Conservation (phyloP, 2,329 filamentous ascomycete species). For the Microdochium bolleyi region DNA sequence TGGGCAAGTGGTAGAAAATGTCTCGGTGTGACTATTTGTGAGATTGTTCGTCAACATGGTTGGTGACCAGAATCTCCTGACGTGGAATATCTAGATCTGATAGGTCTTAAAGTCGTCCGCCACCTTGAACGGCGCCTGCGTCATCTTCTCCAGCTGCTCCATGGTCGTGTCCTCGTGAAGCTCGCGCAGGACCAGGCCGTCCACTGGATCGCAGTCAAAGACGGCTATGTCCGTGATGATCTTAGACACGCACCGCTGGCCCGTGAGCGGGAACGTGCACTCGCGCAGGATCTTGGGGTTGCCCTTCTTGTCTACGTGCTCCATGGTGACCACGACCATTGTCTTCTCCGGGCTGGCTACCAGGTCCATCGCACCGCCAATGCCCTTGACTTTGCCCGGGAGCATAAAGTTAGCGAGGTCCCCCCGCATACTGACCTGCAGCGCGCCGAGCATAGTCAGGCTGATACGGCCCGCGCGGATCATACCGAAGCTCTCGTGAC, state of each 20-base stretch:
- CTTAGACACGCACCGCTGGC: slow-evolving; percentile 55
- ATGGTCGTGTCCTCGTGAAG: slow-evolving; percentile 59
- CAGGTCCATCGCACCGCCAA: slow-evolving; percentile 65
- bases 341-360: slow-evolving; percentile 57
- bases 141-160: slow-evolving; percentile 57
- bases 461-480: slow-evolving; percentile 56
- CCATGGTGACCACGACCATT: slow-evolving; percentile 64
- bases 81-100: slow-evolving; percentile 8
- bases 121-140: slow-evolving; percentile 56
- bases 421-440: slow-evolving; percentile 52
- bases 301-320: slow-evolving; percentile 66
- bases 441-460: slow-evolving; percentile 58
- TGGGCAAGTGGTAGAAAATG: too few relatives aligned
- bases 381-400: slow-evolving; percentile 60
- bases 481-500: slow-evolving; percentile 61
- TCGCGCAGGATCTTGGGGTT: slow-evolving; percentile 16
- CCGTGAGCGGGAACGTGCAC: slow-evolving; percentile 61
- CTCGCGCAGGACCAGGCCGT: slow-evolving; percentile 55
- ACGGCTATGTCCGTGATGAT: slow-evolving; percentile 56
- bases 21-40: too few relatives aligned
- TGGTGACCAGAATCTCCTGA: too few relatives aligned
- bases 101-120: slow-evolving; percentile 9
- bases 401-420: slow-evolving; percentile 63
- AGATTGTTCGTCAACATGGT: too few relatives aligned
- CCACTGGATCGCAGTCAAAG: slow-evolving; percentile 55